phyloP scores from a whole-genome alignment of 495 filamentous ascomycete species.

The Hypoxylon perforatum region DNA sequence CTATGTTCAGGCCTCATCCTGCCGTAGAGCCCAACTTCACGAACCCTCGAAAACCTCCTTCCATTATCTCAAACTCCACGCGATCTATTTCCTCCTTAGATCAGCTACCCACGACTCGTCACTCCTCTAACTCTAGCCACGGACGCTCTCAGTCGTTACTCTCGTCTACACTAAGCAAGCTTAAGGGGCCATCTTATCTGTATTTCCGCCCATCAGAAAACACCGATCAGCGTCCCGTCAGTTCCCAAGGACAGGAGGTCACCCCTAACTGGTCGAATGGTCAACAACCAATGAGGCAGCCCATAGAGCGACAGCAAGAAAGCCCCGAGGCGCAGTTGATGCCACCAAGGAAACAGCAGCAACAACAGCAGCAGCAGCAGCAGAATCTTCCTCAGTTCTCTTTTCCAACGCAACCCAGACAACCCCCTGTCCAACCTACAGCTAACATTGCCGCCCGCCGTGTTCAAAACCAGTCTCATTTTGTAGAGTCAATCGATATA shows the following conservation, averaged over 20 bases:
- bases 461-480: constrained; percentile 24
- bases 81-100: constrained; percentile 50
- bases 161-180: constrained; percentile 44
- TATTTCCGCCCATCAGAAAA: constrained; percentile 37
- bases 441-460: constrained; percentile 27
- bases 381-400: constrained; percentile 37
- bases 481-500: constrained; percentile 23
- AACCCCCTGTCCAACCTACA: constrained; percentile 23
- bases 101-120: constrained; percentile 29
- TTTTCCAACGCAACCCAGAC: constrained; percentile 29
- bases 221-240: constrained; percentile 19
- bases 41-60: constrained; percentile 41
- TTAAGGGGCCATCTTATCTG: constrained; percentile 46
- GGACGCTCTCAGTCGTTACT: constrained; percentile 47
- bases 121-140: constrained; percentile 39
- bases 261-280: constrained; percentile 20
- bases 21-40: constrained; percentile 15
- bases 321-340: constrained; percentile 15
- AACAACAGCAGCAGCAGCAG: constrained; percentile 14
- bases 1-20: constrained; percentile 23
- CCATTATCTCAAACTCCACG: constrained; percentile 43
- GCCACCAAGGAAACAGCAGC: constrained; percentile 12
- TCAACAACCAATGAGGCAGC: constrained; percentile 11
- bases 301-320: constrained; percentile 10
- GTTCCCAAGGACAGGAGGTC: constrained; percentile 25